Base-by-base conservation (phyloP, 192 early-diverging fungal genomes). In the Mortierella alpina region DNA sequence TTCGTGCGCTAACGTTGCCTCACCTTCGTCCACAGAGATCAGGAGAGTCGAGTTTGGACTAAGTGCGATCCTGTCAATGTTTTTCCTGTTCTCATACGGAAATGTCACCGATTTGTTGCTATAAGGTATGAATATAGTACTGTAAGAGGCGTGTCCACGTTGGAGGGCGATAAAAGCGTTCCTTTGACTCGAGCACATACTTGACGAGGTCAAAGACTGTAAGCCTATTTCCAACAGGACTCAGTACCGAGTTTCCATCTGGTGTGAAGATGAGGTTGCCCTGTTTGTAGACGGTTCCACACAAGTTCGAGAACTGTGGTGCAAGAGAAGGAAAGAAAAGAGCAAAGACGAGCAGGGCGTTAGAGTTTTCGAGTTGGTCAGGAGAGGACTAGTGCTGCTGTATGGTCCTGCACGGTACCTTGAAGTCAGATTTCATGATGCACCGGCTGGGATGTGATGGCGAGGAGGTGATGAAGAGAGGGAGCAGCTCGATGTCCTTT, bases 181-280 rank as follows among this genome's bases (percentile, higher is more conserved):
- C 10, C 18, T 59, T 48, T 11, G 20, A 4, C 15, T 31, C 8
- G 9, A 18, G 23, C 17, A 83, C 89, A 67, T 86, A 96, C 95
- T 93, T 94, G 69, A 95, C 92, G 55, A 99, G 92, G 84, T 99
- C 97, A 83, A 98, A 99, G 22, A 98, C 89, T 0, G 96, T 93
- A 0, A 98, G 91, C 56, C 96, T 86, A 88, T 99, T 99, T 56
- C 98, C 98, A 9, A 99, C 98, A 0, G 97, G 96, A 83, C 94
- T 97, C 41, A 98, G 69, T 52, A 99, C 81, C 14, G 92, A 92
- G 84, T 99, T 96, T 22, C 96, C 96, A 75, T 97, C 97, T 23
- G 96, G 93, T 41, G 96, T 96, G 81, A 97, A 99, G 31, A 96
- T 85, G 22, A 99, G 77, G 83, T 98, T 99, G n/a, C 97, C 98